Conservation (phyloP, 2,329 filamentous ascomycete species). For the Botrytis porri region DNA sequence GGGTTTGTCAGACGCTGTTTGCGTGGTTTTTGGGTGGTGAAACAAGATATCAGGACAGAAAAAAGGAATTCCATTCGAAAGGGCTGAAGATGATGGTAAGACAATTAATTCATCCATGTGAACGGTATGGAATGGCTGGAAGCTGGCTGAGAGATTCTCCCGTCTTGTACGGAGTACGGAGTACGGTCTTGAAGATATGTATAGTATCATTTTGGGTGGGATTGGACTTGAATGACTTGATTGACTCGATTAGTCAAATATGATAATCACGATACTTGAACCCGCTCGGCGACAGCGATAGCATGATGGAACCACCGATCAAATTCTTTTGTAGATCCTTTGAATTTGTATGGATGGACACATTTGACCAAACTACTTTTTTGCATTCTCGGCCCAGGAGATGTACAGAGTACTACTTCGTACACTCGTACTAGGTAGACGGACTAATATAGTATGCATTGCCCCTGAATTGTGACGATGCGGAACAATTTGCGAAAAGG, state of each 20-base stretch:
- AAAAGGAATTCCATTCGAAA: neutral
- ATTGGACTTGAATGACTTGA: neutral
- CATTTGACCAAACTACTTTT: neutral
- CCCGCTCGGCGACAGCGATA: neutral
- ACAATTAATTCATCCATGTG: neutral
- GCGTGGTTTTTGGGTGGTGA: neutral
- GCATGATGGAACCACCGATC: neutral
- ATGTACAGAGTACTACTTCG: too few relatives aligned
- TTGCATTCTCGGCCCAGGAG: neutral
- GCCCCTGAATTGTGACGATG: constrained; percentile 3
- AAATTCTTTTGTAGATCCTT: neutral
- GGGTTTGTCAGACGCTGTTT: constrained; percentile 12
- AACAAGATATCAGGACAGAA: neutral
- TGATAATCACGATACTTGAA: neutral
- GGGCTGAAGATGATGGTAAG: neutral
- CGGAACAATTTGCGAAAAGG: neutral
- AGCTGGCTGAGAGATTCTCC: neutral
- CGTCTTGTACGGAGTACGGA: neutral
- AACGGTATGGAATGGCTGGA: neutral
- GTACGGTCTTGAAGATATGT: neutral
- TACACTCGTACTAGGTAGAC: neutral
- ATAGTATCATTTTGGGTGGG: neutral
- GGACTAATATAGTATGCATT: neutral
- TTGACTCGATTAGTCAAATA: neutral
- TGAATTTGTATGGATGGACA: neutral